These are phyloP conservation scores for Populus deltoides DNA, from an alignment of 345 rosid genomes.

Conservation along the genomic window DNA sequence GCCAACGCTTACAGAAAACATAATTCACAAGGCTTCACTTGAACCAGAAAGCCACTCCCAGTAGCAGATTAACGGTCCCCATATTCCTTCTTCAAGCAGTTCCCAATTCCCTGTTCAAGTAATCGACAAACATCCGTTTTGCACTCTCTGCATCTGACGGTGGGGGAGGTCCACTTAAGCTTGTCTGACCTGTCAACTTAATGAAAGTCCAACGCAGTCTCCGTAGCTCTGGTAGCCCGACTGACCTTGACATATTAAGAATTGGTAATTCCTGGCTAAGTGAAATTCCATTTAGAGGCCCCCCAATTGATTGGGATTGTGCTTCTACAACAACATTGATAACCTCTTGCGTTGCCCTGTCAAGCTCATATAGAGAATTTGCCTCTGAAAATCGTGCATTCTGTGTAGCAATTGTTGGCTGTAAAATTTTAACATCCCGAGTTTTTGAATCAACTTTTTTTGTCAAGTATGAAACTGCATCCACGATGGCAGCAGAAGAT, in stretches of 20 bases:
- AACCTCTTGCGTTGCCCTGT: slow-evolving; percentile 85
- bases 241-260: slow-evolving; percentile 56
- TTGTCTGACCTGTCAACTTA: slow-evolving; percentile 81
- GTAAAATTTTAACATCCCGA: slow-evolving; percentile 72
- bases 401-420: slow-evolving; percentile 95
- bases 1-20: neutral
- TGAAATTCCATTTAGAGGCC: slow-evolving; percentile 54
- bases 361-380: slow-evolving; percentile 80
- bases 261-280: slow-evolving; percentile 59
- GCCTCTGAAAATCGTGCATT: slow-evolving; percentile 61
- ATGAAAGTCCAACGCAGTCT: slow-evolving; percentile 81
- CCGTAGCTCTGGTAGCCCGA: slow-evolving; percentile 83
- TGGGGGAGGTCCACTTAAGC: slow-evolving; percentile 80
- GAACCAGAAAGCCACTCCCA: neutral
- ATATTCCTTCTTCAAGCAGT: slow-evolving; percentile 17
- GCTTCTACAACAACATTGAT: slow-evolving; percentile 70
- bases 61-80: neutral
- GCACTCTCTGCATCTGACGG: slow-evolving; percentile 85
- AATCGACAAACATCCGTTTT: slow-evolving; percentile 89
- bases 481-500: slow-evolving; percentile 56
- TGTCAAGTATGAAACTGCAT: slow-evolving; percentile 77
- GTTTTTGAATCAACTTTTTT: slow-evolving; percentile 68
- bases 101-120: slow-evolving; percentile 86
- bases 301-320: slow-evolving; percentile 70
- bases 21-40: neutral